Conservation (phyloP, 2,329 filamentous ascomycete genomes). For the Alternaria longipes region DNA sequence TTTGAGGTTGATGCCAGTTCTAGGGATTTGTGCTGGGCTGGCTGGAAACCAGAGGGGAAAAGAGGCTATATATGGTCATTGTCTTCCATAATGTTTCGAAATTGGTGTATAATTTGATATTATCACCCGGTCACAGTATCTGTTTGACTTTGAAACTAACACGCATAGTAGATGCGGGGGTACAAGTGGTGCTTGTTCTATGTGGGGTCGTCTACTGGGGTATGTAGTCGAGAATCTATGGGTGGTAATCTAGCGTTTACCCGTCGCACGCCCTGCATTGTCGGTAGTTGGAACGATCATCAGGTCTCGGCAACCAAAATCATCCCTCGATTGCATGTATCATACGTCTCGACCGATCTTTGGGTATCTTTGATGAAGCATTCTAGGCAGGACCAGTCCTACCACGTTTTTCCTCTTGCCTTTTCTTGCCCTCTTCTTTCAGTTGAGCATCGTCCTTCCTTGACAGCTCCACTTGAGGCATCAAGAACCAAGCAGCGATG, state of each 20-base stretch:
- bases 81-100: not conserved
- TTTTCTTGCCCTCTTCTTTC: slow-evolving; percentile 30
- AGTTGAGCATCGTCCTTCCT: slow-evolving; percentile 28
- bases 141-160: not conserved
- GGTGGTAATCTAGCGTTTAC: slow-evolving; percentile 17
- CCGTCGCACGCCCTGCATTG: slow-evolving; percentile 4
- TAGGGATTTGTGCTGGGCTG: not conserved
- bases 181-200: not conserved
- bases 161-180: slow-evolving; percentile 15
- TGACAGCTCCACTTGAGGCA: slow-evolving; percentile 28
- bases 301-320: not conserved
- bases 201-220: slow-evolving; percentile 2
- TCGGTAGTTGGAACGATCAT: slow-evolving; percentile 16
- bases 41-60: not conserved
- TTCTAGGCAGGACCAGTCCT: not conserved
- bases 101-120: not conserved
- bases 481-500: slow-evolving; percentile 28
- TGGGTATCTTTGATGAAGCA: not conserved
- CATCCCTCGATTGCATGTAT: not conserved
- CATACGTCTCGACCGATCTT: not conserved
- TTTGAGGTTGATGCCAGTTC: not conserved
- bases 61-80: not conserved
- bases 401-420: slow-evolving; percentile 17
- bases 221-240: slow-evolving; percentile 5
- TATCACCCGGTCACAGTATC: not conserved